phyloP scores from a whole-genome alignment of 192 early-diverging fungal genomes.

The Coemansia sp. region DNA sequence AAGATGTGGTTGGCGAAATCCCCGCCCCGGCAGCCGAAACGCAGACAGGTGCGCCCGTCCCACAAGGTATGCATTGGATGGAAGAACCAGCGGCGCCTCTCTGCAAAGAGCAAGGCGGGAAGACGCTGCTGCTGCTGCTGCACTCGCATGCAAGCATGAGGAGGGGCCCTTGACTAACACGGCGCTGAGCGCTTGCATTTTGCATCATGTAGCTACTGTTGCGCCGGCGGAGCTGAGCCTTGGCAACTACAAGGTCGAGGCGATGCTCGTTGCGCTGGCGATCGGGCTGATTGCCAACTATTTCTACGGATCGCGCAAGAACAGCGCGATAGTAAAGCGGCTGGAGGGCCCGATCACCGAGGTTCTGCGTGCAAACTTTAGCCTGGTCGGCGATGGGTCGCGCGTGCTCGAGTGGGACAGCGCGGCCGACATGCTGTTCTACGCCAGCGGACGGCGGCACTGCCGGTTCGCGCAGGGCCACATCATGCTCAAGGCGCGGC shows the following conservation, averaged over 20 bases:
- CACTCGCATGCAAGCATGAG: slow-evolving; percentile 8
- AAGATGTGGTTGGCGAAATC: slow-evolving; percentile 23
- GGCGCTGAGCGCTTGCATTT: background rate
- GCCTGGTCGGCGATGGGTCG: slow-evolving; percentile 62
- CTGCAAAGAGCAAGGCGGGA: too few species aligned
- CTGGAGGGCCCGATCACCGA: slow-evolving; percentile 38
- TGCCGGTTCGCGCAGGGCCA: slow-evolving; percentile 68
- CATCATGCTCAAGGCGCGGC: slow-evolving; percentile 44
- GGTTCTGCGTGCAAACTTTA: slow-evolving; percentile 62
- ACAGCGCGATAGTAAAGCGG: slow-evolving; percentile 14
- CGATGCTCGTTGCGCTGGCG: slow-evolving; percentile 15
- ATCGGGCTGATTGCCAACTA: slow-evolving; percentile 46
- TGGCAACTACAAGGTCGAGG: slow-evolving; percentile 34
- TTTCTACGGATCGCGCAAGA: slow-evolving; percentile 41
- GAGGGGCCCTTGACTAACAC: background rate
- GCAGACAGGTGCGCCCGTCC: background rate
- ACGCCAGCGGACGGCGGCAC: slow-evolving; percentile 68
- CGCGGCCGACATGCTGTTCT: slow-evolving; percentile 70
- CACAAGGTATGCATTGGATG: too few species aligned
- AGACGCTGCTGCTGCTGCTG: too few species aligned
- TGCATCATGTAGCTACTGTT: background rate
- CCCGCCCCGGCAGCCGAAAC: slow-evolving; percentile 8
- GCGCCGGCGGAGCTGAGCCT: slow-evolving; percentile 15
- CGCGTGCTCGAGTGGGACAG: slow-evolving; percentile 60
- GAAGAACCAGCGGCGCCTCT: too few species aligned